Evolutionary conservation across 352 stramenopile genomes (phyloP), one percentile per base, ranked within the genome.

Genomic region (Aphanomyces stellatus): DNA sequence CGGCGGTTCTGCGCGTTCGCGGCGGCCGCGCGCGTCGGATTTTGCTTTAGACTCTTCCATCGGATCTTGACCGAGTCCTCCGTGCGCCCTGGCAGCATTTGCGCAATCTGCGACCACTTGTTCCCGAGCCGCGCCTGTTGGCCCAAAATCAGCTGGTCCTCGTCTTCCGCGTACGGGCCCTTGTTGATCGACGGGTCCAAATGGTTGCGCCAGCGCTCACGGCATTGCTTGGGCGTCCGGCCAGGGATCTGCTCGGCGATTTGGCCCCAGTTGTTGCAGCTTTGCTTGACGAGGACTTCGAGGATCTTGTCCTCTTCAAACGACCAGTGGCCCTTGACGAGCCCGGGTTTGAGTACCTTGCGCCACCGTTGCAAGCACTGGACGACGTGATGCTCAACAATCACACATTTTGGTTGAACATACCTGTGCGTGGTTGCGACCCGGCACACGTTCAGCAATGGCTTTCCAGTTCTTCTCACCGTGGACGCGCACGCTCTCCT

Each of bases 21-120:
- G 7, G 81, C 81, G 7, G 82, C 82, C 2, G 85, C 85, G 63
- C 91, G 91, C 27, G 77, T 81, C 7, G 85, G 85, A 69, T 93
- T 93, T 62, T 93, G 85, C 76, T 93, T 90, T 24, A 93, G 71
- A 49, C 82, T 91, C 62, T 94, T 96, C 85, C 85, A 98, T 13
- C 88, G 80, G 60, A 97, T 98, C 74, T 98, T 98, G 25, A 98
- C 90, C n/a, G 91, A 93, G 70, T 98, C 92, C 40, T 98, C 90
- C 1, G 87, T 95, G 24, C 91, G 82, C 2, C 91, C 94, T 49
- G 88, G 87, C 4, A 98, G 73, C 37, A 96, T 77, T 70, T 98
- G 96, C 19, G 96, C 88, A 72, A 98, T 98, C 68, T 98, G 88
- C 1, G 91, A 96, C 96, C 96, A 99, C 57, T 95, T 95, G 76